Evolutionary conservation across 371 early-diverging fungal species (phyloP).

Genomic region (Syncephalastrum monosporum): DNA sequence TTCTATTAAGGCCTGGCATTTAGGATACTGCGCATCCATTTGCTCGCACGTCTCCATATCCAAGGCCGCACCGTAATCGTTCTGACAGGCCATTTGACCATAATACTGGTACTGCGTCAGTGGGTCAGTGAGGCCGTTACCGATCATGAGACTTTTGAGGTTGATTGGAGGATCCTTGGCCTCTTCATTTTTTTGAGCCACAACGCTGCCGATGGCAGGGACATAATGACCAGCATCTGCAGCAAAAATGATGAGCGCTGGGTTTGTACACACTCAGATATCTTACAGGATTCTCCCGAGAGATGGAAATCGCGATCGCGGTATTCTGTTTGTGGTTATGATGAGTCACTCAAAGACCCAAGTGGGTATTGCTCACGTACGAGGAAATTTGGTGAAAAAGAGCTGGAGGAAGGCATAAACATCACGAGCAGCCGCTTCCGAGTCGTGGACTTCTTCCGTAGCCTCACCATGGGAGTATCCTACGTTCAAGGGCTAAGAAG

Average conservation of each 20-base stretch:
- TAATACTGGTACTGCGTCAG: conserved; percentile 89
- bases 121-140: conserved; percentile 93
- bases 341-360: not conserved
- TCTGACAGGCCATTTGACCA: conserved; percentile 84
- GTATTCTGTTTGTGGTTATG: conserved; percentile 26
- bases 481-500: conserved; percentile 63
- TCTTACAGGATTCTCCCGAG: conserved; percentile 51
- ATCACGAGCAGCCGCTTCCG: conserved; percentile 67
- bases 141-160: conserved; percentile 79
- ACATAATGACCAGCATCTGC: conserved; percentile 77
- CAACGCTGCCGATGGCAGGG: conserved; percentile 74
- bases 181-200: conserved; percentile 61
- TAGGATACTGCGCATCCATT: conserved; percentile 74
- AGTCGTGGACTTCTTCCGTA: conserved; percentile 45
- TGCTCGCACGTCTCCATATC: conserved; percentile 58
- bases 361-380: conserved; percentile 7
- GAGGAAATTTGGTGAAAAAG: conserved; percentile 57
- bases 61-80: conserved; percentile 76
- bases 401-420: conserved; percentile 77
- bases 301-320: conserved; percentile 62
- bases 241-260: not conserved
- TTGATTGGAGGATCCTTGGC: conserved; percentile 58
- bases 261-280: not conserved
- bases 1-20: conserved; percentile 78
- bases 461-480: conserved; percentile 70